These are phyloP conservation scores for Fusarium sororula DNA, from an alignment of 2,329 filamentous ascomycete genomes.

Conservation along the genomic window DNA sequence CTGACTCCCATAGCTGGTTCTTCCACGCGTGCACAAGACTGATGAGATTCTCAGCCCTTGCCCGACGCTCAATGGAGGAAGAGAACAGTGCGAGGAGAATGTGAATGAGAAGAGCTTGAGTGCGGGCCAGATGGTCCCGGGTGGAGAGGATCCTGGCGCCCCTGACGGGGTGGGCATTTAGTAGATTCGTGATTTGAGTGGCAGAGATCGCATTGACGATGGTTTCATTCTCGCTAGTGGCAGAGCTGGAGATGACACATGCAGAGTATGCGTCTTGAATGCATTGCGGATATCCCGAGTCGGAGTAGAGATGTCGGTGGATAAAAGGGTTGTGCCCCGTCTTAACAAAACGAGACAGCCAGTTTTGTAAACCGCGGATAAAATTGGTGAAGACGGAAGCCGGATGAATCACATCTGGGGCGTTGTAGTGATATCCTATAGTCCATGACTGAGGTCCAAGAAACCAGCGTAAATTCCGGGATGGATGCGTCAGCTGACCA, in stretches of 20 bases:
- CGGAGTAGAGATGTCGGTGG: neutral
- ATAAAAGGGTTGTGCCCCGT: neutral
- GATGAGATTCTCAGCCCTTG: neutral
- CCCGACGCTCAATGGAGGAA: neutral
- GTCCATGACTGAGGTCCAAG: neutral
- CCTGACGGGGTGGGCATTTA: rapidly evolving
- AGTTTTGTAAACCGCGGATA: neutral
- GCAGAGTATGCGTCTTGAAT: neutral
- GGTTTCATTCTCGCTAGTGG: rapidly evolving
- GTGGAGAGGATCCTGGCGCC: rapidly evolving
- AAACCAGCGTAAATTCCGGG: neutral
- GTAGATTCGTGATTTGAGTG: neutral
- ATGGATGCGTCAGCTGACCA: neutral
- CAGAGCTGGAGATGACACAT: neutral
- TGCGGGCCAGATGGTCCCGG: neutral
- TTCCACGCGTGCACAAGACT: neutral
- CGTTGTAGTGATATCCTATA: neutral
- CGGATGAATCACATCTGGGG: neutral
- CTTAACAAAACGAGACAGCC: neutral
- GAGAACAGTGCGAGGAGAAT: neutral
- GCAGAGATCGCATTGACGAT: neutral
- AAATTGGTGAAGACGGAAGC: neutral
- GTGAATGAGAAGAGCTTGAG: neutral
- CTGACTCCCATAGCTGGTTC: neutral
- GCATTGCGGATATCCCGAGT: neutral